phyloP scores from a whole-genome alignment of 2,329 filamentous ascomycete genomes.

The Fusarium staphyleae region DNA sequence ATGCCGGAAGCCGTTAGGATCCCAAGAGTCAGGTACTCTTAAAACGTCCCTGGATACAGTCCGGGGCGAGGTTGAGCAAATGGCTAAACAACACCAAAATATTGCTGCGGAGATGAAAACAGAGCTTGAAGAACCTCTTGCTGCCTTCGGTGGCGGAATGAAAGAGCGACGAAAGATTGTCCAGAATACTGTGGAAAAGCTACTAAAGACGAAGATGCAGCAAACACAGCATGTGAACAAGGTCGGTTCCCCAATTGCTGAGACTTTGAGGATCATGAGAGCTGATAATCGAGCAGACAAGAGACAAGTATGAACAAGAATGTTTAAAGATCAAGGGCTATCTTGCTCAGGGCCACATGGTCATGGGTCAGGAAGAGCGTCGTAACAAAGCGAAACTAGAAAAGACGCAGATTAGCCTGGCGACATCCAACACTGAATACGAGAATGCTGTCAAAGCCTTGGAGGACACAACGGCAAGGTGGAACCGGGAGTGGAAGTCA shows the following conservation, averaged over 20 bases:
- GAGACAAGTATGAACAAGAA: conserved; percentile 96
- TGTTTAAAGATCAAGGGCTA: conserved; percentile 99
- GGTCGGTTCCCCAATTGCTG: conserved; percentile 53
- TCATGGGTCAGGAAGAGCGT: conserved; percentile 98
- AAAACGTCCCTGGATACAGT: conserved; percentile 86
- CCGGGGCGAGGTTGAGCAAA: conserved; percentile 86
- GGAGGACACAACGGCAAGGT: conserved; percentile 92
- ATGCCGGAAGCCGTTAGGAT: conserved; percentile 87
- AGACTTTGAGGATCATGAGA: not conserved
- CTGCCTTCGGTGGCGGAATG: conserved; percentile 91
- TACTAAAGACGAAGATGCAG: conserved; percentile 90
- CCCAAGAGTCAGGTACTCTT: conserved; percentile 83
- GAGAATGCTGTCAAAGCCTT: conserved; percentile 90
- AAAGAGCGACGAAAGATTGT: conserved; percentile 98
- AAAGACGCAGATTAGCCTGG: conserved; percentile 96
- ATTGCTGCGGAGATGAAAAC: conserved; percentile 95
- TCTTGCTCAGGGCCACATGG: conserved; percentile 98
- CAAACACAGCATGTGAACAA: conserved; percentile 94
- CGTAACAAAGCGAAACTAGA: conserved; percentile 99
- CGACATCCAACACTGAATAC: conserved; percentile 90
- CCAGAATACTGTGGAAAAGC: conserved; percentile 90
- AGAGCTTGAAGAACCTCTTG: conserved; percentile 91
- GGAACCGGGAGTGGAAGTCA: conserved; percentile 98
- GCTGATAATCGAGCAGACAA: conserved; percentile 63
- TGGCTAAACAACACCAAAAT: conserved; percentile 90